Evolutionary conservation across 2,329 filamentous ascomycete species (phyloP), one percentile per base, ranked within the genome.

Genomic region (Colletotrichum spaethianum): DNA sequence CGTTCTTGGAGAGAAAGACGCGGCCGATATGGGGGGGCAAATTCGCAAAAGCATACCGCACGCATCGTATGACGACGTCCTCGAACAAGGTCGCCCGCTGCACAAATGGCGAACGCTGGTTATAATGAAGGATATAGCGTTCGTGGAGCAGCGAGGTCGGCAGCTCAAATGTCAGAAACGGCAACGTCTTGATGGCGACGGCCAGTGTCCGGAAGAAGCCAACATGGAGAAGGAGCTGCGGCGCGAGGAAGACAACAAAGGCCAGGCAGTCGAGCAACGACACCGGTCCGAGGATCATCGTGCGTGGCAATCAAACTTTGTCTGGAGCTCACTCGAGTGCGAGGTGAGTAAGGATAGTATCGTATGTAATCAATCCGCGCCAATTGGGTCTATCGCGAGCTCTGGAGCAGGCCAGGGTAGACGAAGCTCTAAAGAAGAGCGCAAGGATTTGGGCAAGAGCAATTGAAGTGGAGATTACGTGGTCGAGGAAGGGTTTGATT

Each of bases 1-100:
- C 93, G 40, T 84, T 80, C 82, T 92, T 94, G 8, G 91, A 92
- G 80, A 96, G 94, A 85, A 96, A 96, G 20, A 95, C 91, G 48
- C 92, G 87, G 6, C 91, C 92, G 33, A 96, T 88, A 42, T 83
- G 86, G 11, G 92, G 87, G 3, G 92, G 92, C 74, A 96, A 90
- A 73, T 89, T 88, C 33, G 91, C 89, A 78, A 96, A 96, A 18
- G 92, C 93, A 85, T 93, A 95, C 64, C 93, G 88, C 44, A 96
- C 93, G 77, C 92, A 94, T 71, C 93, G 88, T 70, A 96, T 88
- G 60, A 95, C 93, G 53, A 94, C 80, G 78, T 95, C 93, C 79
- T 96, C 93, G 78, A 95, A 96, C 1, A 89, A 82, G 3, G 91
- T 91, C n/a, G 93, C 90, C 65, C 87, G 86, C 75, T 88, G 90